Conservation (phyloP, 495 filamentous ascomycete genomes). For the Podospora sp. region DNA sequence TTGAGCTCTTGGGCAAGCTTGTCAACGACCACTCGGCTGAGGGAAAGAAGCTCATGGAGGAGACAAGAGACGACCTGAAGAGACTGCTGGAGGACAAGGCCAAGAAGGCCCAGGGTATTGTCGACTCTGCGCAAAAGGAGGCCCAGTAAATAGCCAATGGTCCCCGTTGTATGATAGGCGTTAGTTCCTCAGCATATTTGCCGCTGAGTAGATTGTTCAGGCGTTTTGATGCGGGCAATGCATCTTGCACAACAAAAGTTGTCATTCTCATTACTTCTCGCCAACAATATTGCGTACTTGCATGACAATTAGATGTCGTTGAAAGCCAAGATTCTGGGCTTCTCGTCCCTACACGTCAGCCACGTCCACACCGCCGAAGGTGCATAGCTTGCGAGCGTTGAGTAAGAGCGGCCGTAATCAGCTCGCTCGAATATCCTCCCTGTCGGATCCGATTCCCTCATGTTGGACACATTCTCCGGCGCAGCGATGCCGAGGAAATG, state of each 20-base stretch:
- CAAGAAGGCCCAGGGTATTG: conserved; percentile 46
- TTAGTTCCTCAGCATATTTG: neutral
- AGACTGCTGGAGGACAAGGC: conserved; percentile 47
- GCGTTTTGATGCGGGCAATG: no score
- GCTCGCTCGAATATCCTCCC: conserved; percentile 33
- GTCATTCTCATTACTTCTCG: neutral
- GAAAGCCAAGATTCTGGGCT: conserved; percentile 30
- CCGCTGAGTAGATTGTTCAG: neutral
- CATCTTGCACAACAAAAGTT: no score
- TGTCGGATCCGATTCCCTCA: conserved; percentile 43
- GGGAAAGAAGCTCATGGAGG: conserved; percentile 61
- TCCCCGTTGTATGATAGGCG: neutral
- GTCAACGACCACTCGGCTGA: conserved; percentile 62
- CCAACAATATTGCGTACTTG: neutral
- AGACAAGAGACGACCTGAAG: conserved; percentile 58
- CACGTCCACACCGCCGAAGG: conserved; percentile 37
- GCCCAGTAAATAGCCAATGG: neutral
- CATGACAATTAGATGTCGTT: conserved; percentile 32
- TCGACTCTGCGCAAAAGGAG: conserved; percentile 22
- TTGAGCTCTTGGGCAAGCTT: conserved; percentile 56
- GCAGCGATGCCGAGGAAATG: conserved; percentile 57
- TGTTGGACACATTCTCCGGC: conserved; percentile 51
- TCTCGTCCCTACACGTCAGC: conserved; percentile 27
- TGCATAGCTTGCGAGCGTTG: conserved; percentile 34
- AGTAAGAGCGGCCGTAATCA: conserved; percentile 34